Conservation (phyloP, 2,329 filamentous ascomycete species). For the Colletotrichum zoysiae region DNA sequence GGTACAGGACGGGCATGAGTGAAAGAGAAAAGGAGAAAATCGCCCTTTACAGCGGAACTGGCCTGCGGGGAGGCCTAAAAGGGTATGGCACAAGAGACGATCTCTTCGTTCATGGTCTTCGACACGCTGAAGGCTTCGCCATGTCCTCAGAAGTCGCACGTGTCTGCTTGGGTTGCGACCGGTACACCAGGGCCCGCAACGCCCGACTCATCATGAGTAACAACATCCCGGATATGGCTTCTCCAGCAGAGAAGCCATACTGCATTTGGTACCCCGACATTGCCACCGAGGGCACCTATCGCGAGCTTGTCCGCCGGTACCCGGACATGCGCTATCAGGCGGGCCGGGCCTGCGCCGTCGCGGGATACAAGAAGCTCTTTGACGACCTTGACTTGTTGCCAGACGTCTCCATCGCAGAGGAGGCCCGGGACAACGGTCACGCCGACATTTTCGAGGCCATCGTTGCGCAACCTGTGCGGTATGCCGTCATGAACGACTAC, state of each 20-base stretch:
- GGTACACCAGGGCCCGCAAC: conserved; percentile 11
- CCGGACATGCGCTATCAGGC: conserved; percentile 53
- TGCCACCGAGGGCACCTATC: conserved; percentile 53
- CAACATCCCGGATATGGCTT: conserved; percentile 45
- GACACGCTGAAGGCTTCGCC: too few species aligned
- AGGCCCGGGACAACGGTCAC: conserved; percentile 49
- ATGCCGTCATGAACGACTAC: conserved; percentile 54
- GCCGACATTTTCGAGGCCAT: conserved; percentile 49
- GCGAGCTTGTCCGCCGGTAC: conserved; percentile 48
- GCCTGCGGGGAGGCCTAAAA: too few species aligned
- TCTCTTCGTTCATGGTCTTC: too few species aligned
- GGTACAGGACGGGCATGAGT: too few species aligned
- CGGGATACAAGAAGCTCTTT: conserved; percentile 52
- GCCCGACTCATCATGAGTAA: conserved; percentile 48
- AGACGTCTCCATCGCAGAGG: conserved; percentile 53
- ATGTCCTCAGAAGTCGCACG: too few species aligned
- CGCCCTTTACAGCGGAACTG: too few species aligned
- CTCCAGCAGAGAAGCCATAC: conserved; percentile 49
- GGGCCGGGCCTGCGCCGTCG: conserved; percentile 54
- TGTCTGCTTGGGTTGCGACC: neutral
- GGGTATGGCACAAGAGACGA: too few species aligned
- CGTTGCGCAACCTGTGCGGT: conserved; percentile 48
- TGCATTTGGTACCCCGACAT: conserved; percentile 57
- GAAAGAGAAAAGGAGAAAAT: too few species aligned
- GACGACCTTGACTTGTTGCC: conserved; percentile 52